Conservation (phyloP, 1,139 yeast genomes). For the Candida glucosophila region DNA sequence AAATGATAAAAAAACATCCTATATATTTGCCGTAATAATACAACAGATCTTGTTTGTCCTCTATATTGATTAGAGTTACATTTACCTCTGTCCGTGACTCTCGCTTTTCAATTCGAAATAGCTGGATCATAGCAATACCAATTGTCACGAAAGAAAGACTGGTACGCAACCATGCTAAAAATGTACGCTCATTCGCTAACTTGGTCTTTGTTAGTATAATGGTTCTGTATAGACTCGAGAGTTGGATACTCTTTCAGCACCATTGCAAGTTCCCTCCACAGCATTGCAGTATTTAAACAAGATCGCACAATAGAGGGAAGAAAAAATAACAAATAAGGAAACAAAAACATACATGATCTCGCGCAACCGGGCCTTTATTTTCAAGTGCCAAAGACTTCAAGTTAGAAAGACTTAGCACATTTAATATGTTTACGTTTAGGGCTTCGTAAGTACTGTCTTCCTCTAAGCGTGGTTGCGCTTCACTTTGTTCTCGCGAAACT, state of each 20-base stretch:
- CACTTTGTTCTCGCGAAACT: no score
- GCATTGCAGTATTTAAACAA: no score
- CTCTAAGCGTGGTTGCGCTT: no score
- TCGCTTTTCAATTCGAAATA: slow-evolving; percentile 24
- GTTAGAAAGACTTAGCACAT: no score
- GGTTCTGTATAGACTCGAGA: slow-evolving; percentile 5
- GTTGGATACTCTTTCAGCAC: no score
- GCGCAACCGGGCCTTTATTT: slow-evolving; percentile 40
- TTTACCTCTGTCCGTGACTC: slow-evolving; percentile 12
- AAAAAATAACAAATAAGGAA: no score
- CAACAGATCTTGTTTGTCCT: slow-evolving; percentile 6
- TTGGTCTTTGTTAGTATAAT: slow-evolving; percentile 4
- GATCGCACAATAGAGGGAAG: no score
- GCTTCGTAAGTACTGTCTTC: no score
- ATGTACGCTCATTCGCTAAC: slow-evolving; percentile 72
- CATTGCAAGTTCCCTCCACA: no score
- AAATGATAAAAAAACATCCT: slow-evolving; percentile 24
- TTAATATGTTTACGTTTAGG: no score
- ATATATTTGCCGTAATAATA: slow-evolving; percentile 25
- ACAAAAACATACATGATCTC: slow-evolving; percentile 28
- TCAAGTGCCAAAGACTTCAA: slow-evolving; percentile 23
- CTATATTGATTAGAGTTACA: slow-evolving; percentile 7
- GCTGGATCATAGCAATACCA: slow-evolving; percentile 36
- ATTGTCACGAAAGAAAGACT: slow-evolving; percentile 33
- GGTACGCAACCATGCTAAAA: slow-evolving; percentile 70